These are phyloP conservation scores for Acanthamoeba sp. DNA, from an alignment of 208 protist species.

Conservation along the genomic window DNA sequence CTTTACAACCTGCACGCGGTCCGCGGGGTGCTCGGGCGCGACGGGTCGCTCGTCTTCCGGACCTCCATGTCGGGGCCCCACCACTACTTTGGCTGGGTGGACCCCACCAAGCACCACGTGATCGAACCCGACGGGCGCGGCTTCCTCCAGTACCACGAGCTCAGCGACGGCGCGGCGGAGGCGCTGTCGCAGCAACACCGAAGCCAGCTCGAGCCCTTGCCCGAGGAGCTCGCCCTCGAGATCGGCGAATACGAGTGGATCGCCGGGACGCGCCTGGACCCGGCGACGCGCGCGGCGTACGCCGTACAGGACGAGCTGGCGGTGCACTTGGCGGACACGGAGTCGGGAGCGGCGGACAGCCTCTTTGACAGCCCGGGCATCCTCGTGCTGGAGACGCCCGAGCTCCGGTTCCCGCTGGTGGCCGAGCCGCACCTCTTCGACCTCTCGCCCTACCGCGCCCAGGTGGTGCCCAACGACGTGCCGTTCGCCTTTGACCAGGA, in stretches of 20 bases:
- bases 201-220: background rate
- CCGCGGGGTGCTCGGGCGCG: background rate
- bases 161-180: background rate
- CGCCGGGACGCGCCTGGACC: background rate
- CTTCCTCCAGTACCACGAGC: background rate
- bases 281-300: background rate
- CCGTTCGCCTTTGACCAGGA: conserved; percentile 66
- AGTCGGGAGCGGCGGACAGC: background rate
- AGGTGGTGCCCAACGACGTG: conserved; percentile 42
- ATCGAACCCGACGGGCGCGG: background rate
- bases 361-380: background rate
- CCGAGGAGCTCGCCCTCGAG: background rate
- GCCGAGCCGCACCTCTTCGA: background rate
- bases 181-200: background rate
- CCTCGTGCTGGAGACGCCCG: background rate
- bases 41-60: background rate
- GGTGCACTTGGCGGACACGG: conserved; percentile 28
- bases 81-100: conserved; percentile 68
- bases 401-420: background rate
- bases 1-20: conserved; percentile 71
- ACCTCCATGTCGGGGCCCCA: conserved; percentile 66
- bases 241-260: conserved; percentile 21
- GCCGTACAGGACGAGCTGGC: background rate
- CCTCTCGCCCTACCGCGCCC: background rate
- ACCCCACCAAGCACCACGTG: conserved; percentile 33